A percentile compares a stretch with the other conserved stretches of the same genome.
These are phyloP conservation scores for Malassezia vespertilionis DNA, from an alignment of 1,284 basidiomycete species.

Conservation along the genomic window DNA sequence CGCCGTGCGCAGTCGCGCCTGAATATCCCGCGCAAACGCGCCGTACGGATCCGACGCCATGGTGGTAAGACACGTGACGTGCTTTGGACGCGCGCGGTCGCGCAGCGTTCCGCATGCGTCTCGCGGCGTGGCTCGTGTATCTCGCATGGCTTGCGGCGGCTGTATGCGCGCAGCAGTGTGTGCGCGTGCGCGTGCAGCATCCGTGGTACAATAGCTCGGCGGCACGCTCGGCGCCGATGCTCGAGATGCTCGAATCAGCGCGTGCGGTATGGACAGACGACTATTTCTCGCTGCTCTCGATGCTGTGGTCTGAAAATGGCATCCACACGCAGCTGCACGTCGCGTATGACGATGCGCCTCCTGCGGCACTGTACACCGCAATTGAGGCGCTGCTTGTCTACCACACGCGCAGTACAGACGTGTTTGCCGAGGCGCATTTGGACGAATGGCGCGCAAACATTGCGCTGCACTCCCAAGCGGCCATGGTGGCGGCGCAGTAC, in stretches of 20 bases:
- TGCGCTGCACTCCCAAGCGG: conserved; percentile 28
- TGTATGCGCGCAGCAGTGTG: not conserved
- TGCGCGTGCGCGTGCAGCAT: conserved; percentile 10
- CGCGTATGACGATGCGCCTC: too few species aligned
- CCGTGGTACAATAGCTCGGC: conserved; percentile 3
- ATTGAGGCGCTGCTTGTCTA: conserved; percentile 2
- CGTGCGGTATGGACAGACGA: conserved; percentile 19
- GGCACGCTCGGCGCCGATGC: conserved; percentile 55
- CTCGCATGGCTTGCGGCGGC: not conserved
- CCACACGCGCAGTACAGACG: not conserved
- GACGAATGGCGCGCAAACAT: conserved; percentile 29
- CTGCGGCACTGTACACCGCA: not conserved
- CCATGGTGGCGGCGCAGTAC: conserved; percentile 33
- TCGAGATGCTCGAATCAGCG: conserved; percentile 68
- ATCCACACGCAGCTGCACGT: too few species aligned
- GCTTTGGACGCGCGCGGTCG: not conserved
- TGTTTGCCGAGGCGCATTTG: not conserved
- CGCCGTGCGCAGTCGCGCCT: conserved; percentile 19
- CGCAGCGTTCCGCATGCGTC: not conserved
- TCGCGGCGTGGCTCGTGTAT: not conserved
- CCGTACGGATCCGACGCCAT: conserved; percentile 45
- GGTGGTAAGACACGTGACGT: conserved; percentile 1
- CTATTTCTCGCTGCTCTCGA: conserved; percentile 26
- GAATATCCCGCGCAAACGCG: conserved; percentile 39
- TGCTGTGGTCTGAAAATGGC: too few species aligned